Conservation (phyloP, 768 basidiomycete species). For the Suillus tomentosus region DNA sequence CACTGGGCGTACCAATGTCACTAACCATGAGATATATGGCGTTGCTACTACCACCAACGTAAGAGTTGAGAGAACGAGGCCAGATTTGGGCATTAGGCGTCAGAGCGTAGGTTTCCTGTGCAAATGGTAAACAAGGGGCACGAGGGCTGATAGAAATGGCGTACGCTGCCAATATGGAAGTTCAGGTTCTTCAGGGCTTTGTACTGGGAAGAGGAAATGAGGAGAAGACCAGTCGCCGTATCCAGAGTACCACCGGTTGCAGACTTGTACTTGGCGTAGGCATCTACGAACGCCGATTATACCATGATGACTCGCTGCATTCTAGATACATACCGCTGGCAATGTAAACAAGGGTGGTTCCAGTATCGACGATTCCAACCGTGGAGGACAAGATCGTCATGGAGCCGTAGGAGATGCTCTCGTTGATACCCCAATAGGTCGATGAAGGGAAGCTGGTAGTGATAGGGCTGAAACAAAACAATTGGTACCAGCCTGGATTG, state of each 20-base stretch:
- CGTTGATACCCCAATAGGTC: slow-evolving; percentile 63
- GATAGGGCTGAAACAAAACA: slow-evolving; percentile 37
- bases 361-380: slow-evolving; percentile 64
- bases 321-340: slow-evolving; percentile 37
- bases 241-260: slow-evolving; percentile 18
- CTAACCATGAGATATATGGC: slow-evolving; percentile 42
- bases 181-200: slow-evolving; percentile 9
- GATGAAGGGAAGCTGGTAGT: slow-evolving; percentile 48
- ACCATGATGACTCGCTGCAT: not conserved
- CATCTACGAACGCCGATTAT: slow-evolving; percentile 22
- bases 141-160: not conserved
- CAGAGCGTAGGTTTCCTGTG: slow-evolving; percentile 36
- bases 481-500: not conserved
- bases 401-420: slow-evolving; percentile 53
- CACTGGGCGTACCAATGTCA: slow-evolving; percentile 41
- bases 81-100: slow-evolving; percentile 47
- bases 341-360: slow-evolving; percentile 54
- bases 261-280: slow-evolving; percentile 26
- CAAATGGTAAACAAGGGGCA: not conserved
- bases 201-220: slow-evolving; percentile 12
- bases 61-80: slow-evolving; percentile 45
- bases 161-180: slow-evolving; percentile 15
- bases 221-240: slow-evolving; percentile 17
- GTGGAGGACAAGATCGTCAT: slow-evolving; percentile 45
- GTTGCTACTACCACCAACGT: slow-evolving; percentile 40